Conservation (phyloP, 495 filamentous ascomycete genomes). For the Barbatosphaeria neglecta region DNA sequence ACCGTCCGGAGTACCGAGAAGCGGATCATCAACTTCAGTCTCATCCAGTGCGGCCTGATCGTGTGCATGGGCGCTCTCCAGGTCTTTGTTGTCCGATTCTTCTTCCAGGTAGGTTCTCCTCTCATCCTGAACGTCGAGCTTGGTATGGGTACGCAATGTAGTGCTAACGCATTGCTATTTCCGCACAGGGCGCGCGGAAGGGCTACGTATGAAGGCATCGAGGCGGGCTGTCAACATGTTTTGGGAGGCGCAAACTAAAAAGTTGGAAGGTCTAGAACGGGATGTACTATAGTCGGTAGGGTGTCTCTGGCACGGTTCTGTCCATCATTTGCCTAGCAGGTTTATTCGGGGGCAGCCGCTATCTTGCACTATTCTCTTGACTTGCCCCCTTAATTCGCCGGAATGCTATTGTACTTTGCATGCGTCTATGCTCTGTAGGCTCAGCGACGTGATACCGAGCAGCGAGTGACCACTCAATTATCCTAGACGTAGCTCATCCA, state of each 20-base stretch:
- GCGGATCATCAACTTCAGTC: conserved; percentile 92
- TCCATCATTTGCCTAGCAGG: neutral
- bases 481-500: too few relatives aligned
- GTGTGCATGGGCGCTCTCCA: conserved; percentile 93
- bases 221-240: neutral
- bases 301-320: neutral
- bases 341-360: neutral
- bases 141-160: too few relatives aligned
- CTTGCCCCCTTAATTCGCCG: too few relatives aligned
- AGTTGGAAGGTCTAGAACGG: neutral
- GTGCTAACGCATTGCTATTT: conserved; percentile 14
- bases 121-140: neutral
- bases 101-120: conserved; percentile 66
- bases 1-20: conserved; percentile 93
- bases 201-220: conserved; percentile 39
- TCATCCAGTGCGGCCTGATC: conserved; percentile 86
- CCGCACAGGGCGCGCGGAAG: conserved; percentile 40
- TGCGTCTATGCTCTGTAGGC: too few relatives aligned
- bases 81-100: conserved; percentile 96
- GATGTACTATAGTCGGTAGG: neutral
- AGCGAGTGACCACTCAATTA: neutral
- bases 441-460: too few relatives aligned
- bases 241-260: neutral
- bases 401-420: too few relatives aligned
- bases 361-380: neutral